Conservation (phyloP, 768 basidiomycete genomes). For the Chlorophyllum brunneum region DNA sequence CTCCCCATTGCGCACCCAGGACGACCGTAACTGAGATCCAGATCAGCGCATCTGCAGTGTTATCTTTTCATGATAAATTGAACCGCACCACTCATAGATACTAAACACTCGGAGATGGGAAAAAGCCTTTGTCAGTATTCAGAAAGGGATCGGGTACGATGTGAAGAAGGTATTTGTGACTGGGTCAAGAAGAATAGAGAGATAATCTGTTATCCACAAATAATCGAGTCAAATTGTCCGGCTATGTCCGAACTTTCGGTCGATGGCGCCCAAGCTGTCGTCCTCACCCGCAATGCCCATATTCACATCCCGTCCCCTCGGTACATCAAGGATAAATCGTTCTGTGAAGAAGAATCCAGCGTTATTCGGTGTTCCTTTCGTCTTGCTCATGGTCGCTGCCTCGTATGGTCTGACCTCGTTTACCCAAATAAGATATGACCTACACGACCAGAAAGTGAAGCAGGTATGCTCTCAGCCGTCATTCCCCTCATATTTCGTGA, state of each 20-base stretch:
- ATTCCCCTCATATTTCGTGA: background rate
- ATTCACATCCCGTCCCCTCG: slow-evolving; percentile 48
- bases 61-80: slow-evolving; percentile 9
- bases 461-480: slow-evolving; percentile 39
- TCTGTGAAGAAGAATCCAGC: slow-evolving; percentile 57
- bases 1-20: slow-evolving; percentile 88
- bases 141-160: too few species aligned
- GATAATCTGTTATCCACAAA: background rate
- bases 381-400: slow-evolving; percentile 79
- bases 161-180: too few species aligned
- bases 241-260: slow-evolving; percentile 15
- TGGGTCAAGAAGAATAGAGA: background rate
- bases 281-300: slow-evolving; percentile 13
- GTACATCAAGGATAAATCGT: slow-evolving; percentile 34
- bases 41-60: background rate
- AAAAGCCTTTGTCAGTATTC: too few species aligned
- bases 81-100: slow-evolving; percentile 29
- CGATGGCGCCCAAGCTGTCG: background rate
- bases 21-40: slow-evolving; percentile 55
- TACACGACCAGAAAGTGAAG: slow-evolving; percentile 76
- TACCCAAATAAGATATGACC: slow-evolving; percentile 89
- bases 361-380: slow-evolving; percentile 84
- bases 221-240: slow-evolving; percentile 10
- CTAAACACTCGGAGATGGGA: background rate
- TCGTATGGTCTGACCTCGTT: slow-evolving; percentile 81